Conservation (phyloP, 306 rosid species). For the Cajanus cajan region DNA sequence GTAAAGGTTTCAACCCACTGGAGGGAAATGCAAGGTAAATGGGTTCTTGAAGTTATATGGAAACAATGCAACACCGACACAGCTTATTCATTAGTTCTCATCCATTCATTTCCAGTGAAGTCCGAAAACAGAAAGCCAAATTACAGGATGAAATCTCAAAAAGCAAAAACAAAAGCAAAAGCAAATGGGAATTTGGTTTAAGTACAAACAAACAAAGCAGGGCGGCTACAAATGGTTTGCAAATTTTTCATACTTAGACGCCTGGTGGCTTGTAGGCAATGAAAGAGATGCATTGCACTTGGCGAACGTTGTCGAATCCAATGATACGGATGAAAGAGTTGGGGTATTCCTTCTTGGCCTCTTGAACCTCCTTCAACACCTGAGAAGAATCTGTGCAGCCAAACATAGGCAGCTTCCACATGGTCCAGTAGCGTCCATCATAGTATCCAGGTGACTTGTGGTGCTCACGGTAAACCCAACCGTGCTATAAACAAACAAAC, state of each 20-base stretch:
- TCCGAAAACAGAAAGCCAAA: constrained; percentile 35
- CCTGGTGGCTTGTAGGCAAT: constrained; percentile 63
- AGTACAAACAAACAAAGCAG: constrained; percentile 26
- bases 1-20: not conserved
- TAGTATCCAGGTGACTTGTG: constrained; percentile 71
- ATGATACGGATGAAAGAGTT: constrained; percentile 52
- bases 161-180: not conserved
- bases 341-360: constrained; percentile 51
- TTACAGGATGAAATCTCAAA: constrained; percentile 15
- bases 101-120: constrained; percentile 35
- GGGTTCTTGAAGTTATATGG: not conserved
- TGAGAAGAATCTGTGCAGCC: constrained; percentile 66
- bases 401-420: constrained; percentile 96
- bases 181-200: constrained; percentile 7
- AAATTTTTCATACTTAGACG: not conserved
- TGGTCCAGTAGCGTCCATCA: constrained; percentile 85
- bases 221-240: not conserved
- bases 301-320: constrained; percentile 83
- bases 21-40: not conserved
- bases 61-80: not conserved
- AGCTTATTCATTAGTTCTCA: constrained; percentile 39
- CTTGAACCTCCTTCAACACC: constrained; percentile 52
- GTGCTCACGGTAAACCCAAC: constrained; percentile 62
- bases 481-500: constrained; percentile 29
- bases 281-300: constrained; percentile 87